A percentile compares a stretch with the other conserved stretches of the same genome.
Evolutionary conservation across 306 rosid genomes (phyloP).

Genomic region (Ormosia emarginata): DNA sequence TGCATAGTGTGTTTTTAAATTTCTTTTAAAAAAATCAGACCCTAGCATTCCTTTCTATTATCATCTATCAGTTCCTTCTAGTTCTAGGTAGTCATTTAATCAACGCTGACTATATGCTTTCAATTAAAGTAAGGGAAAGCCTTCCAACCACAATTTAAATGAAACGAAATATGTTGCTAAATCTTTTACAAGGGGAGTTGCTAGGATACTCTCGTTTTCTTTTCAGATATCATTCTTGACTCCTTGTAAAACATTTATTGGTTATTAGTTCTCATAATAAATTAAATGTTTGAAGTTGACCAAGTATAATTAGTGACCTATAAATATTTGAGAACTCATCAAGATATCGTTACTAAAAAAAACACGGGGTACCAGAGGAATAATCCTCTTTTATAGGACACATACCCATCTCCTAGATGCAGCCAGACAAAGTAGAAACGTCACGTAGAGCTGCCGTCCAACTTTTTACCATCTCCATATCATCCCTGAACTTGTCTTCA

Average conservation of each 20-base stretch:
- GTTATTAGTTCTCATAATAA: background rate
- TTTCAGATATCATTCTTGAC: background rate
- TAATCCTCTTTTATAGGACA: background rate
- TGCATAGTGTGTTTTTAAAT: background rate
- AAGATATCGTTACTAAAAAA: background rate
- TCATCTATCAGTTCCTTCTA: background rate
- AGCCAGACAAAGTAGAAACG: background rate
- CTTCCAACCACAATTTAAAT: background rate
- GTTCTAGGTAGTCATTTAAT: background rate
- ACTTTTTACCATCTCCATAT: background rate
- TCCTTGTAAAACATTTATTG: background rate
- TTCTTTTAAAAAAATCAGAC: too few relatives aligned
- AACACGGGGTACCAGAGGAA: background rate
- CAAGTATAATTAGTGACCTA: background rate
- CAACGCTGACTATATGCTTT: background rate
- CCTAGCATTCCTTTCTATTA: background rate
- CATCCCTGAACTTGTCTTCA: background rate
- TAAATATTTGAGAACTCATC: background rate
- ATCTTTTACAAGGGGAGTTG: background rate
- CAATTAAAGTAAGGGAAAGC: background rate
- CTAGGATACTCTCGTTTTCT: background rate
- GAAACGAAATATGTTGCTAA: background rate
- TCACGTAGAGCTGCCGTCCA: background rate
- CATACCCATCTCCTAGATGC: background rate
- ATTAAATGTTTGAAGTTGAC: background rate